Evolutionary conservation across 2,329 filamentous ascomycete genomes (phyloP).

Genomic region (Didymella lethalis): DNA sequence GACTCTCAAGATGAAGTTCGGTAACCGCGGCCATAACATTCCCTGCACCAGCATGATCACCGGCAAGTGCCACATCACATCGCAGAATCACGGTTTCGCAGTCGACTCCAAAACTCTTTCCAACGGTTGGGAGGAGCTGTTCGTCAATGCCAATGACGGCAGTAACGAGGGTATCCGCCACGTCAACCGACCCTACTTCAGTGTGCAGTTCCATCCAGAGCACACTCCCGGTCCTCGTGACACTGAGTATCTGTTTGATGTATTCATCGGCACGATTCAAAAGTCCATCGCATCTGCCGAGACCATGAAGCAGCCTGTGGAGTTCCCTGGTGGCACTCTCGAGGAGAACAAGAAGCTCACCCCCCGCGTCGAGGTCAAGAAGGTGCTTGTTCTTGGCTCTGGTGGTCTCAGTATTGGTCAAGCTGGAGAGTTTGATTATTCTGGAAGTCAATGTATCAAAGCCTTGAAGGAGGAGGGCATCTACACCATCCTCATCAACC

Average conservation of each 20-base stretch:
- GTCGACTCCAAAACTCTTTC: constrained; percentile 82
- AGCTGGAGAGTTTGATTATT: constrained; percentile 98
- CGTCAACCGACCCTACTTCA: constrained; percentile 86
- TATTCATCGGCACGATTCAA: constrained; percentile 87
- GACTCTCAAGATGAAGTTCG: constrained; percentile 98
- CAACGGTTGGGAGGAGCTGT: constrained; percentile 87
- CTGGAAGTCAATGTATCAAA: constrained; percentile 97
- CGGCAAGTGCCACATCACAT: constrained; percentile 97
- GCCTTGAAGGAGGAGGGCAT: constrained; percentile 97
- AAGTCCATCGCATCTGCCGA: constrained; percentile 72
- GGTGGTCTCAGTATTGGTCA: constrained; percentile 97
- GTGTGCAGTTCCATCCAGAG: constrained; percentile 99
- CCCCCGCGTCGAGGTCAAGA: constrained; percentile 86
- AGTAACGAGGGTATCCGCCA: constrained; percentile 99
- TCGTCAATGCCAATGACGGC: constrained; percentile 97
- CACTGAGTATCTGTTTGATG: constrained; percentile 96
- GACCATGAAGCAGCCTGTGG: constrained; percentile 75
- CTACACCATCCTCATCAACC: constrained; percentile 97
- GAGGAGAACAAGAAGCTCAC: constrained; percentile 79
- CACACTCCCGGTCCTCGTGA: constrained; percentile 94
- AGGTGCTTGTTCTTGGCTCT: constrained; percentile 91
- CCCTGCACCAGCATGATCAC: constrained; percentile 96
- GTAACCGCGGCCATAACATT: constrained; percentile 98
- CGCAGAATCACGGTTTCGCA: constrained; percentile 96
- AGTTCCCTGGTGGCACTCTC: constrained; percentile 84